A percentile compares a stretch with the other conserved stretches of the same genome.
Evolutionary conservation across 208 protist species (phyloP).

Genomic region (Naegleria gruberi): DNA sequence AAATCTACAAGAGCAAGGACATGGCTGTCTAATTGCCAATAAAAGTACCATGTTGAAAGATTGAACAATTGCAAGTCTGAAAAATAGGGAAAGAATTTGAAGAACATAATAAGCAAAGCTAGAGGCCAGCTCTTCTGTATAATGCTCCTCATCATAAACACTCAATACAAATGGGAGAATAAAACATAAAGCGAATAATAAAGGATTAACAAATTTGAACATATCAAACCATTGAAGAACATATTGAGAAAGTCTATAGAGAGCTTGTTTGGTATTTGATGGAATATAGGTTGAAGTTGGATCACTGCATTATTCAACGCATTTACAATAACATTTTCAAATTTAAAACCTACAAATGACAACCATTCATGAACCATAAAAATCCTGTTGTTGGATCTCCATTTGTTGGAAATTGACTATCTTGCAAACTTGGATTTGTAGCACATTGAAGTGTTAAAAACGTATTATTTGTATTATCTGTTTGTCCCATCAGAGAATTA

Average conservation of each 20-base stretch:
- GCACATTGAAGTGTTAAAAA: background rate
- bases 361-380: background rate
- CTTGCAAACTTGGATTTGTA: background rate
- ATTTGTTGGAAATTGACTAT: background rate
- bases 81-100: background rate
- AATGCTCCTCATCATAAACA: background rate
- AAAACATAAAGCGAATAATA: constrained; percentile 5
- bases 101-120: background rate
- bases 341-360: background rate
- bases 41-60: background rate
- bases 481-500: background rate
- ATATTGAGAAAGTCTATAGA: background rate
- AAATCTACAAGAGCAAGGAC: background rate
- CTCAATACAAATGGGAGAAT: background rate
- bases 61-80: background rate
- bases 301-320: background rate
- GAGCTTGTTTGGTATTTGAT: background rate
- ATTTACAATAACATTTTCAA: background rate
- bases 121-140: background rate
- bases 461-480: background rate
- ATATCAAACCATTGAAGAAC: background rate
- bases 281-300: background rate
- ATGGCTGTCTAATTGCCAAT: background rate
- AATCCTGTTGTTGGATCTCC: background rate
- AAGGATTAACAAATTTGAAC: background rate